phyloP scores from a whole-genome alignment of 2,329 filamentous ascomycete genomes.

The Akanthomyces dipterigenus region DNA sequence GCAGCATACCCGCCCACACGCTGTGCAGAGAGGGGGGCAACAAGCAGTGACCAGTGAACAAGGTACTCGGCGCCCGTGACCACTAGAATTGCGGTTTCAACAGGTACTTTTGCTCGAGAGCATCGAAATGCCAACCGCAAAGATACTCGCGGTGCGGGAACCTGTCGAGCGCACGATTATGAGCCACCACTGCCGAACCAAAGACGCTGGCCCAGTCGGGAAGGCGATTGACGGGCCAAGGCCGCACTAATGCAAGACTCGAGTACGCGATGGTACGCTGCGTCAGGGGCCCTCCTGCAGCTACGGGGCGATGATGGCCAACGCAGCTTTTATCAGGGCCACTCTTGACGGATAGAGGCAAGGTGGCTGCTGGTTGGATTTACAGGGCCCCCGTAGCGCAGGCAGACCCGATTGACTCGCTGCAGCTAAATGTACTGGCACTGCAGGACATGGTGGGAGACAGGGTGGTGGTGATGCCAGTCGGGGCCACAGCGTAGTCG shows the following conservation, averaged over 20 bases:
- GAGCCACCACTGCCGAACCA: background rate
- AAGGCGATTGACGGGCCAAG: conserved; percentile 5
- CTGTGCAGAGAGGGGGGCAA: no score
- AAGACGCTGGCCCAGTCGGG: background rate
- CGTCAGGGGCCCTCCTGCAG: background rate
- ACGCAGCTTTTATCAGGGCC: no score
- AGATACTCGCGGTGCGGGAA: background rate
- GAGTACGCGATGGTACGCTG: background rate
- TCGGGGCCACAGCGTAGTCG: background rate
- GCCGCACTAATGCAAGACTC: conserved; percentile 1
- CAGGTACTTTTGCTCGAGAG: no score
- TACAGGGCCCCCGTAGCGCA: background rate
- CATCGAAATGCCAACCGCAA: no score
- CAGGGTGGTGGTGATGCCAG: background rate
- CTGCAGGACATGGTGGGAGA: no score
- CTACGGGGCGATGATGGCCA: no score
- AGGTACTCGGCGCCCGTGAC: no score
- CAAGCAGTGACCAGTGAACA: background rate
- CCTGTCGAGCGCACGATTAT: background rate
- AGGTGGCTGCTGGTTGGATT: background rate
- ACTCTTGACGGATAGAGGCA: no score
- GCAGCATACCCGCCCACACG: background rate
- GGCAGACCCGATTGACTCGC: background rate
- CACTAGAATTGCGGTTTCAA: no score
- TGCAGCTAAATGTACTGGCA: background rate